phyloP scores from a whole-genome alignment of 371 early-diverging fungal genomes.

The Lichtheimia hyalospora region DNA sequence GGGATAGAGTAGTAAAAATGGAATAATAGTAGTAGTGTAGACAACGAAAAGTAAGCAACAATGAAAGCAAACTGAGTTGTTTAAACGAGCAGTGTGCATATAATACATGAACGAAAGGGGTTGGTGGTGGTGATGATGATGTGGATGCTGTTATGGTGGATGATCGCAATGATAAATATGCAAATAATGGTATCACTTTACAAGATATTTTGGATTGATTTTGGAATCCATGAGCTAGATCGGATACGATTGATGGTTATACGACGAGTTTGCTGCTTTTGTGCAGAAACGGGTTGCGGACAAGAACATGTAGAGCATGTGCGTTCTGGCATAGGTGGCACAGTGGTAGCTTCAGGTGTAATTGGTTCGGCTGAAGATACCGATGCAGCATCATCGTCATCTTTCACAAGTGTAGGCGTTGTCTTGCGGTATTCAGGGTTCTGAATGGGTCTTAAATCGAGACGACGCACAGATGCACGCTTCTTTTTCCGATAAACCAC shows the following conservation, averaged over 20 bases:
- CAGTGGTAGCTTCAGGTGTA: background rate
- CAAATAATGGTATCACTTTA: background rate
- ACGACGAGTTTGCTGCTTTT: background rate
- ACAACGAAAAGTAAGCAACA: no score
- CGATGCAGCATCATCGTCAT: conserved; percentile 3
- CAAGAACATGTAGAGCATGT: background rate
- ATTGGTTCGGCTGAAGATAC: conserved; percentile 5
- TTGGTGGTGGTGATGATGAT: no score
- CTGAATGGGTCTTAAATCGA: conserved; percentile 5
- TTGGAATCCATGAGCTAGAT: background rate
- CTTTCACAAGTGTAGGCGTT: background rate
- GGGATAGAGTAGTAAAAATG: no score
- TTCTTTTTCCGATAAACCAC: background rate
- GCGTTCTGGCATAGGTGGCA: background rate
- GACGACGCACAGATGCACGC: background rate
- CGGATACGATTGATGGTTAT: background rate
- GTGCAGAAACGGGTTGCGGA: background rate
- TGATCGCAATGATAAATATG: no score
- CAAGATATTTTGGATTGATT: background rate
- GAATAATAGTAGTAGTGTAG: no score
- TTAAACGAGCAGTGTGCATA: no score
- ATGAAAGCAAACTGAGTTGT: no score
- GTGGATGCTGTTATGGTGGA: no score
- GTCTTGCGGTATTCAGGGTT: conserved; percentile 3
- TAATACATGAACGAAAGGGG: no score